Evolutionary conservation across 2,329 filamentous ascomycete genomes (phyloP).

Genomic region (Tolypocladium tropicale): DNA sequence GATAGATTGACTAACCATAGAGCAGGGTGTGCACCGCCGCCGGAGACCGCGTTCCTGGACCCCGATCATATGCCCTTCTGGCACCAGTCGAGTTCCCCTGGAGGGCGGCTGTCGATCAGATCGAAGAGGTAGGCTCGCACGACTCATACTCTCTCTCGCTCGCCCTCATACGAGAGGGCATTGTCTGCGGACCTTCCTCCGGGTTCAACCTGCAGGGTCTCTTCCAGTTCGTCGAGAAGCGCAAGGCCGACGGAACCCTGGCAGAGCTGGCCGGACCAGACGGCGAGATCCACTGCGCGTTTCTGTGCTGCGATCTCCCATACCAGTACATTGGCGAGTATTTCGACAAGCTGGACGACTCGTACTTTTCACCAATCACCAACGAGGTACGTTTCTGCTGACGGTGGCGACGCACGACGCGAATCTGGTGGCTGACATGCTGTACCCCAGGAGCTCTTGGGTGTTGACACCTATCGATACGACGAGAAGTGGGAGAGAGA

Average conservation of each 20-base stretch:
- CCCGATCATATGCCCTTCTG: slow-evolving; percentile 40
- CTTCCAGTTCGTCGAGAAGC: slow-evolving; percentile 37
- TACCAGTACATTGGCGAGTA: slow-evolving; percentile 54
- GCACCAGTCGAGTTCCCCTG: slow-evolving; percentile 46
- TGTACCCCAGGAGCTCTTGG: slow-evolving; percentile 26
- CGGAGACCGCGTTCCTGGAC: slow-evolving; percentile 48
- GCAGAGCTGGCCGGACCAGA: slow-evolving; percentile 30
- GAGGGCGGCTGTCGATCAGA: slow-evolving; percentile 41
- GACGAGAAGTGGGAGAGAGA: slow-evolving; percentile 41
- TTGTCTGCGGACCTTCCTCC: slow-evolving; percentile 51
- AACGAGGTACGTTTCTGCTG: slow-evolving; percentile 23
- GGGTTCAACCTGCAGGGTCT: slow-evolving; percentile 47
- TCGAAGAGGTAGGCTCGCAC: slow-evolving; percentile 45
- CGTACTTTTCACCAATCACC: slow-evolving; percentile 37
- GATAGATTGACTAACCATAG: background rate
- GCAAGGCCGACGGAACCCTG: slow-evolving; percentile 33
- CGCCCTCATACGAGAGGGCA: slow-evolving; percentile 42
- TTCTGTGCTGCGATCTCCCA: slow-evolving; percentile 52
- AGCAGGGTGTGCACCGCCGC: slow-evolving; percentile 43
- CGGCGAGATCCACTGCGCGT: slow-evolving; percentile 42
- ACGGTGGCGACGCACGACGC: background rate
- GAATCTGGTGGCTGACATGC: background rate
- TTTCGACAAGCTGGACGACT: slow-evolving; percentile 41
- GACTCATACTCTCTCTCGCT: slow-evolving; percentile 44
- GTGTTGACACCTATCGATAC: slow-evolving; percentile 40